A percentile compares a stretch with the other conserved stretches of the same genome.
These are phyloP conservation scores for Triangularia verruculosa DNA, from an alignment of 2,329 filamentous ascomycete genomes.

Conservation along the genomic window DNA sequence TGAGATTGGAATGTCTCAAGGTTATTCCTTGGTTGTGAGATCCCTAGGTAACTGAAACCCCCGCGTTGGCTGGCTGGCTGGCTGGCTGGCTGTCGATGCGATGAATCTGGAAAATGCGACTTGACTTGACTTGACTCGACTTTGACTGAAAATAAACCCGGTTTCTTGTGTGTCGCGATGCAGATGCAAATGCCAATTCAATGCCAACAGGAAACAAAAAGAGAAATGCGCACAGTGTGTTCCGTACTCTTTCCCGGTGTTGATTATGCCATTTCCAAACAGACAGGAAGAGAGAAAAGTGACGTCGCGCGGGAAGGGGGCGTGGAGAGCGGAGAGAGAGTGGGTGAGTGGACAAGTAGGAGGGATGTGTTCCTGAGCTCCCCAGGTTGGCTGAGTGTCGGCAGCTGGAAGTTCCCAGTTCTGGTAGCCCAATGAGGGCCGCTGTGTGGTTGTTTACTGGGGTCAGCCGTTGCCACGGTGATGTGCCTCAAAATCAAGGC, in stretches of 20 bases:
- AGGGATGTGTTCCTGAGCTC: constrained; percentile 15
- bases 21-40: not conserved
- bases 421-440: constrained; percentile 11
- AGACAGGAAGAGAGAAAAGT: too few relatives aligned
- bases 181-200: not conserved
- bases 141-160: not conserved
- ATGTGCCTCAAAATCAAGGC: constrained; percentile 2
- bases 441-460: constrained; percentile 22
- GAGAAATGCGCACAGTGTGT: not conserved
- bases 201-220: not conserved
- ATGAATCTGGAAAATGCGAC: not conserved
- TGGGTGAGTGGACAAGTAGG: not conserved
- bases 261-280: constrained; percentile 23
- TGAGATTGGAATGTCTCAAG: not conserved
- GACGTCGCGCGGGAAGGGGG: too few relatives aligned
- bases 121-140: not conserved
- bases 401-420: not conserved
- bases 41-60: not conserved
- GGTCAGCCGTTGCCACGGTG: constrained; percentile 22
- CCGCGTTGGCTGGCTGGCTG: too few relatives aligned
- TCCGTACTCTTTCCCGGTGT: not conserved
- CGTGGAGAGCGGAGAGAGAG: not conserved
- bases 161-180: not conserved
- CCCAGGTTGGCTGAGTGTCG: not conserved
- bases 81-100: too few relatives aligned